Evolutionary conservation across 164 flowering plant species (phyloP).

Genomic region (Aristolochia contorta): DNA sequence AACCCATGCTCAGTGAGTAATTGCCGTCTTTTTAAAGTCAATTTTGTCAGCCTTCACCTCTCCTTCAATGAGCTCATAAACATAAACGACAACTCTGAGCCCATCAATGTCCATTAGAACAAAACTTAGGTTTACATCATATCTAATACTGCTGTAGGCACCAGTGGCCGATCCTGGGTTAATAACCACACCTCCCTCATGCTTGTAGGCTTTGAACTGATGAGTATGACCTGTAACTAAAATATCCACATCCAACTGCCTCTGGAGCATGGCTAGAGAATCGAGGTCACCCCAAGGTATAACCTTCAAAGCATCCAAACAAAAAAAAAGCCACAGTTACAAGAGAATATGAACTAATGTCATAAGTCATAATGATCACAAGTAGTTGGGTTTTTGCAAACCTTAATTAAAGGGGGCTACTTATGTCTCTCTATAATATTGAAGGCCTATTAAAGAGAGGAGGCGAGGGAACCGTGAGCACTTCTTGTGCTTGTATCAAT

Average conservation of each 20-base stretch:
- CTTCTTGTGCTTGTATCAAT: no score
- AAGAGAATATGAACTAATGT: background rate
- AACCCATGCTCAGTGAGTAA: slow-evolving; percentile 1
- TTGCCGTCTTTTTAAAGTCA: slow-evolving; percentile 23
- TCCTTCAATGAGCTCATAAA: slow-evolving; percentile 15
- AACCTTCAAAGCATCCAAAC: slow-evolving; percentile 31
- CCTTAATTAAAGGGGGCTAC: no score
- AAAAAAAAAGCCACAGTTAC: background rate
- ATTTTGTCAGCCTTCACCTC: slow-evolving; percentile 27
- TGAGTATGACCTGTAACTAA: slow-evolving; percentile 93
- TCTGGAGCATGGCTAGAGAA: slow-evolving; percentile 94
- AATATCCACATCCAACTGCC: slow-evolving; percentile 92
- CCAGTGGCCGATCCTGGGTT: slow-evolving; percentile 27
- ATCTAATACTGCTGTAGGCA: slow-evolving; percentile 23
- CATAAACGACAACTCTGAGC: slow-evolving; percentile 13
- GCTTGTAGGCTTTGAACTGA: slow-evolving; percentile 42
- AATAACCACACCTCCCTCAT: slow-evolving; percentile 26
- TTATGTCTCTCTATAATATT: no score
- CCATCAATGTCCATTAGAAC: slow-evolving; percentile 17
- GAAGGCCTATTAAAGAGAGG: no score
- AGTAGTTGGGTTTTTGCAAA: no score
- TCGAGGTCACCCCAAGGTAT: slow-evolving; percentile 95
- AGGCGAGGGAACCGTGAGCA: no score
- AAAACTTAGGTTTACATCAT: slow-evolving; percentile 14
- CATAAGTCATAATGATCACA: no score